Percentiles rank a stretch among this genome's conserved stretches.
phyloP scores from a whole-genome alignment of 495 filamentous ascomycete genomes.

The Xylaria curta region DNA sequence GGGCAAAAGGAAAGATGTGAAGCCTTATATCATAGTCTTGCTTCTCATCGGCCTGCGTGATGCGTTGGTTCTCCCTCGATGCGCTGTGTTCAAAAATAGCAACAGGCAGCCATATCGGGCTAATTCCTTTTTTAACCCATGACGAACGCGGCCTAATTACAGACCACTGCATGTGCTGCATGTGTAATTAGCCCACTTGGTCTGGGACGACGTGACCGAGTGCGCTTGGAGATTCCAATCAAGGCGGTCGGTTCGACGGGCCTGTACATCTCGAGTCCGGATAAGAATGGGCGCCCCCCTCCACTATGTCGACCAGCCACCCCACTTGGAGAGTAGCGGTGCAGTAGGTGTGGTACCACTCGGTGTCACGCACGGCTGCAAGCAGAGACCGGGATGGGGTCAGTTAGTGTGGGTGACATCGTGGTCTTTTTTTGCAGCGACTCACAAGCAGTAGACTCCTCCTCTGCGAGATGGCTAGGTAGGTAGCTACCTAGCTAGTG shows the following conservation, averaged over 20 bases:
- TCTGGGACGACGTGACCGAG: conserved; percentile 38
- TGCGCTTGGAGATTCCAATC: conserved; percentile 56
- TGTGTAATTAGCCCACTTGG: conserved; percentile 44
- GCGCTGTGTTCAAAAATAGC: conserved; percentile 45
- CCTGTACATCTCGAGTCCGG: conserved; percentile 35
- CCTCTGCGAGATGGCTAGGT: conserved; percentile 1
- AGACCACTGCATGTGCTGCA: conserved; percentile 41
- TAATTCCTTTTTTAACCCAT: conserved; percentile 46
- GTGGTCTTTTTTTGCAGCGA: conserved; percentile 34
- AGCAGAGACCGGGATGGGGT: conserved; percentile 35
- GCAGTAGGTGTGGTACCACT: conserved; percentile 41
- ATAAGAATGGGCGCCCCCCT: conserved; percentile 37
- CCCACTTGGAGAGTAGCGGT: conserved; percentile 32
- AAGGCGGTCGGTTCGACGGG: conserved; percentile 50
- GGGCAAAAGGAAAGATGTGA: conserved; percentile 49
- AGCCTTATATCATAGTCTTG: conserved; percentile 57
- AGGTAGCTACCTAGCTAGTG: too few species aligned
- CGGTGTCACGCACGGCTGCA: conserved; percentile 43
- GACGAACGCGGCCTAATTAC: conserved; percentile 41
- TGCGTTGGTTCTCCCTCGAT: conserved; percentile 37
- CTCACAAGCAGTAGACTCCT: conserved; percentile 36
- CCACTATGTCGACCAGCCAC: conserved; percentile 46
- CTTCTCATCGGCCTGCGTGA: conserved; percentile 37
- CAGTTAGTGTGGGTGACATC: conserved; percentile 31
- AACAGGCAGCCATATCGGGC: conserved; percentile 42